Conservation (phyloP, 345 rosid genomes). For the Arabidopsis suecica region DNA sequence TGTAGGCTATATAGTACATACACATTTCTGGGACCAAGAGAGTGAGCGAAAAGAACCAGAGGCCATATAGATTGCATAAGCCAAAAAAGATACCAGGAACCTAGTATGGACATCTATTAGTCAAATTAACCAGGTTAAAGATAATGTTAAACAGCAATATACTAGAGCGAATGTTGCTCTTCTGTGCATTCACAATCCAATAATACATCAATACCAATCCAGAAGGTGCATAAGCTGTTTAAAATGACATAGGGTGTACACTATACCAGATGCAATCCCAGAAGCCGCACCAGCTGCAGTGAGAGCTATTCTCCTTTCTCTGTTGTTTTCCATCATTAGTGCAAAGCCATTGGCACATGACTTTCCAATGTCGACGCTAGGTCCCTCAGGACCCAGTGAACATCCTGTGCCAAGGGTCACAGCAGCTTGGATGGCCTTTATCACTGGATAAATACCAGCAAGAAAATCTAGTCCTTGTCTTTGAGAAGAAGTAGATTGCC, state of each 20-base stretch:
- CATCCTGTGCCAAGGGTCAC: constrained; percentile 95
- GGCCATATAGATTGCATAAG: neutral
- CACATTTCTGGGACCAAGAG: neutral
- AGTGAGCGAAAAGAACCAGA: neutral
- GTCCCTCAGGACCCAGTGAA: constrained; percentile 98
- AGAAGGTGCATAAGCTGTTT: neutral
- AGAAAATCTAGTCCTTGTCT: constrained; percentile 81
- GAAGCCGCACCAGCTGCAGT: constrained; percentile 98
- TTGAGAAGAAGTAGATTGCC: constrained; percentile 70
- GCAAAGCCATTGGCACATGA: constrained; percentile 94
- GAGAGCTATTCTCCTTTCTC: constrained; percentile 94
- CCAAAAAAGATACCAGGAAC: neutral
- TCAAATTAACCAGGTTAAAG: constrained; percentile 14
- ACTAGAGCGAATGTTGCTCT: constrained; percentile 6
- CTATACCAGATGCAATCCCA: constrained; percentile 93
- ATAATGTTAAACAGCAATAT: neutral
- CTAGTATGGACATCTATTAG: neutral
- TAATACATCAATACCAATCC: neutral
- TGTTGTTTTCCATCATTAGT: constrained; percentile 92
- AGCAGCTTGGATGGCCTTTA: constrained; percentile 96
- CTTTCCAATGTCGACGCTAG: constrained; percentile 97
- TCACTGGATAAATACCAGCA: constrained; percentile 80
- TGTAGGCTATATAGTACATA: neutral
- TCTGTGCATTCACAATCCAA: constrained; percentile 6
- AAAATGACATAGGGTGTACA: neutral